Conservation (phyloP, 179 eudicot genomes). For the Silene coronaria region DNA sequence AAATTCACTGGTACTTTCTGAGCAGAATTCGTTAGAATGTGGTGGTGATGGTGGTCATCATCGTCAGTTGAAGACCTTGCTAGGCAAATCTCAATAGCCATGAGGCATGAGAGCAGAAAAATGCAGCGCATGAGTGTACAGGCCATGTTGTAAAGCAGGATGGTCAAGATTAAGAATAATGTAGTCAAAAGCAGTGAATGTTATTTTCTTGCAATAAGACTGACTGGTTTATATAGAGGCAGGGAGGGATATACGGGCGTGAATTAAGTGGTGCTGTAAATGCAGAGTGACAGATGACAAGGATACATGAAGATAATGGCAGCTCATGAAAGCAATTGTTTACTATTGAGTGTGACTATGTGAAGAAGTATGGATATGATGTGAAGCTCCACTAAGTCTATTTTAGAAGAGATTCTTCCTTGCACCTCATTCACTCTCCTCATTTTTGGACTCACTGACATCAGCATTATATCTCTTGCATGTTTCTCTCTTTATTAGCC, state of each 20-base stretch:
- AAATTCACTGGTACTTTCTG: slow-evolving; percentile 40
- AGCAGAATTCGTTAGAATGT: background rate
- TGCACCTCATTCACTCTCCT: background rate
- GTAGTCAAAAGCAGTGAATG: background rate
- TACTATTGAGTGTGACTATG: background rate
- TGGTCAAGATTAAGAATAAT: background rate
- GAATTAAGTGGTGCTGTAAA: background rate
- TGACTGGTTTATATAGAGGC: background rate
- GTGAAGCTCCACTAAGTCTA: background rate
- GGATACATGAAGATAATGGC: background rate
- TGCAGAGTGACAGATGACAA: slow-evolving; percentile 1
- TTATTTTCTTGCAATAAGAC: background rate
- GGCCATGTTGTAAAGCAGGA: slow-evolving; percentile 16
- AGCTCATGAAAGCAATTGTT: background rate
- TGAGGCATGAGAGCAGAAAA: slow-evolving; percentile 20
- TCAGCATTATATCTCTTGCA: no score
- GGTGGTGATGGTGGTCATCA: background rate
- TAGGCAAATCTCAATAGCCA: slow-evolving; percentile 12
- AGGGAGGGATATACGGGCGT: background rate
- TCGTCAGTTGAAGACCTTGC: background rate
- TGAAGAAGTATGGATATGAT: background rate
- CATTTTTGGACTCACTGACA: background rate
- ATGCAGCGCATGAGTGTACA: background rate
- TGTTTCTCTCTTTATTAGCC: no score
- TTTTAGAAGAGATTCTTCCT: slow-evolving; percentile 11